Percentiles rank a stretch among this genome's conserved stretches.
phyloP scores from a whole-genome alignment of 108 stramenopile genomes.

The Nannochloropsis oceanica region DNA sequence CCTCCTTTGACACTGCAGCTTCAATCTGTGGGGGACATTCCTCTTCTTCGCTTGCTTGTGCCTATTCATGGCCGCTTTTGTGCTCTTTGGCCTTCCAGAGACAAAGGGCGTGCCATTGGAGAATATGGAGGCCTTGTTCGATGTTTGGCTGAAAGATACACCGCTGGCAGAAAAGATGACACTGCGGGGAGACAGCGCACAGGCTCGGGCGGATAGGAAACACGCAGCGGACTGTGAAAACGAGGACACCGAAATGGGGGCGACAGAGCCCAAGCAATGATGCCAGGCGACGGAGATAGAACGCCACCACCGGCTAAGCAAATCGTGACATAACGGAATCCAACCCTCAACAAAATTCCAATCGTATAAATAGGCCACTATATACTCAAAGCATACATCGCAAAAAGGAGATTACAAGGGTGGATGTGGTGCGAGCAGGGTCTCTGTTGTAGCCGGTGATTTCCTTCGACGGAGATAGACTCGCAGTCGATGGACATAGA shows the following conservation, averaged over 20 bases:
- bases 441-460: no score
- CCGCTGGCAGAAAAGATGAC: not conserved
- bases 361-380: no score
- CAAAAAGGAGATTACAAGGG: no score
- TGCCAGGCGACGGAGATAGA: no score
- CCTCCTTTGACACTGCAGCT: not conserved
- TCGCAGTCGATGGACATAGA: no score
- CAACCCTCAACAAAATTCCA: no score
- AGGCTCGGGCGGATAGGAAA: not conserved
- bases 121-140: conserved; percentile 9
- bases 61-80: not conserved
- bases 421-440: no score
- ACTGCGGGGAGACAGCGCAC: not conserved
- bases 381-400: no score
- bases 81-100: not conserved
- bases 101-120: not conserved
- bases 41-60: not conserved
- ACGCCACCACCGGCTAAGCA: no score
- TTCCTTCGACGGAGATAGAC: no score
- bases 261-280: no score
- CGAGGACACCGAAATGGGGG: not conserved
- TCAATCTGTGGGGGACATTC: not conserved
- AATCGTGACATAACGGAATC: no score
- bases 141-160: not conserved
- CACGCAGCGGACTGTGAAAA: not conserved